Evolutionary conservation across 148 eudicot species (phyloP).

Genomic region (Dianthus caryophyllus): DNA sequence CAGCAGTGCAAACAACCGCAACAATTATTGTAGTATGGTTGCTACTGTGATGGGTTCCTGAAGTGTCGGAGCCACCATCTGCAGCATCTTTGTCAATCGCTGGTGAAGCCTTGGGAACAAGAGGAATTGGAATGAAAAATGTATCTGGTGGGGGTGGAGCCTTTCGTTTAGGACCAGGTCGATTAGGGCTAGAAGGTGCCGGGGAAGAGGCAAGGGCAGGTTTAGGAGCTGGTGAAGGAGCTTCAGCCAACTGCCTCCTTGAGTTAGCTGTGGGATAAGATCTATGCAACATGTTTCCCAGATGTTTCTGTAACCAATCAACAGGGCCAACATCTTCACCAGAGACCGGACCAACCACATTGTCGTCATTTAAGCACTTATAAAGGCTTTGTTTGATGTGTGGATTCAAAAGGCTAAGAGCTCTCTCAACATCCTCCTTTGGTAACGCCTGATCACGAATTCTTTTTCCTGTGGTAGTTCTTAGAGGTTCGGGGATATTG

Average conservation of each 20-base stretch:
- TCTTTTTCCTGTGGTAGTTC: constrained; percentile 12
- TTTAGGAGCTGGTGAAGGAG: constrained; percentile 33
- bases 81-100: constrained; percentile 16
- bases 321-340: constrained; percentile 41
- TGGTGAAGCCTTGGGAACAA: constrained; percentile 21
- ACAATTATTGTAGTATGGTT: constrained; percentile 34
- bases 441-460: constrained; percentile 23
- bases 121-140: constrained; percentile 8
- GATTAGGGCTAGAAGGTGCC: constrained; percentile 16
- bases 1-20: constrained; percentile 60
- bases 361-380: constrained; percentile 52
- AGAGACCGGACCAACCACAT: constrained; percentile 32
- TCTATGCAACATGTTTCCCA: constrained; percentile 29
- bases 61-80: constrained; percentile 22
- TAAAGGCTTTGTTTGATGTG: constrained; percentile 39
- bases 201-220: neutral
- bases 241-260: constrained; percentile 39
- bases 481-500: constrained; percentile 19
- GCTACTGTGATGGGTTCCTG: constrained; percentile 23
- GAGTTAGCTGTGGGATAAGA: constrained; percentile 21
- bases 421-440: constrained; percentile 35
- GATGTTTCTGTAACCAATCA: constrained; percentile 42
- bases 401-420: constrained; percentile 39
- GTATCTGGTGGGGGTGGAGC: constrained; percentile 31
- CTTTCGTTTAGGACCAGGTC: constrained; percentile 14